Base-by-base conservation (phyloP, 257 asterid species). In the Fraxinus americana region DNA sequence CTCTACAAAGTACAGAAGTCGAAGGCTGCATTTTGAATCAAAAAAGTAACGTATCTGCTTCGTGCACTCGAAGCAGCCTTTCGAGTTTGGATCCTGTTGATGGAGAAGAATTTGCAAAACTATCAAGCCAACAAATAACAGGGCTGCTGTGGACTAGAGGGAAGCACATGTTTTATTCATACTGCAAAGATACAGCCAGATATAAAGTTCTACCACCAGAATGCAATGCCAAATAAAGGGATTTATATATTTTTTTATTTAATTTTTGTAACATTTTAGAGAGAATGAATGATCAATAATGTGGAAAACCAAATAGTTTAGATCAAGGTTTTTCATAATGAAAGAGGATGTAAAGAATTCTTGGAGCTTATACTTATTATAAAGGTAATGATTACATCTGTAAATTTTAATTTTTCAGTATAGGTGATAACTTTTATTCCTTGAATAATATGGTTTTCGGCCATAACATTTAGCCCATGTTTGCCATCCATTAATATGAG, bases 91-190 rank as follows among this genome's bases (percentile, higher is more conserved):
- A 93, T 75, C 97, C 97, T 5, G 90, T 93, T 23, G 90, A 87
- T n/a, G 97, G 97, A 0, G 88, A 88, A 67, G 91, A 80, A 14
- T 93, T 93, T 41, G 85, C 91, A 0, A 89, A 83, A 79, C 25
- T 91, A 67, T 90, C 95, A 17, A 67, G 85, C 39, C 86, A 87
- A 45, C 93, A 93, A 74, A 76, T 23, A 4, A 14, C 50, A 5
- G 97, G 94, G 38, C 19, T 93, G 86, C 85, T 82, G 7, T 93
- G 97, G 98, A 91, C 91, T 10, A 84, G 98, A 75, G 75, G 93
- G 80, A 93, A 93, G 67, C 96, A 88, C 17, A 91, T 91, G 98
- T 88, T 88, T 25, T 93, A 93, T 78, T 90, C 98, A 0, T 91
- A 93, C 50, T 93, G 98, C 78, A 89, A 87, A 83, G 98, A 93